Base-by-base conservation (phyloP, 2,329 filamentous ascomycete genomes). In the Coniochaeta sp. region DNA sequence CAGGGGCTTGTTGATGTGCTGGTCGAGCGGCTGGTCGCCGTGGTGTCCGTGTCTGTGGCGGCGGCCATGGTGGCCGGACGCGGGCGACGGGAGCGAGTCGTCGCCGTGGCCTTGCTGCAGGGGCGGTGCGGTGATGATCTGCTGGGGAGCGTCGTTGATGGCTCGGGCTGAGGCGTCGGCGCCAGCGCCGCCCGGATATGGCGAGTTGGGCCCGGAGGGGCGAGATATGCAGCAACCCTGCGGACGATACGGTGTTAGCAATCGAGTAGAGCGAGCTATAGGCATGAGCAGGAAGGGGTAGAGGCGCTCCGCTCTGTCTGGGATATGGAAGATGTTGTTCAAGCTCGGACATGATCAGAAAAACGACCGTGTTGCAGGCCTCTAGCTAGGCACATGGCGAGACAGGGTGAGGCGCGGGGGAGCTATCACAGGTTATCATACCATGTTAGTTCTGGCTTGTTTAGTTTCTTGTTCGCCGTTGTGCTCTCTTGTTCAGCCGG, bases 1-100 rank as follows among this genome's bases (percentile, higher is more conserved):
- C 42, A 93, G 76, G 1, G 89, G 88, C 65, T 84, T 83, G 68
- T 91, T 89, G 69, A 89, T 88, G 69, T 89, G 88, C 67, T 89
- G 81, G 55, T 79, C 78, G 6, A 87, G 77, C 2, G 81, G 78
- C 26, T 72, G 72, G 55, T 80, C 78, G 70, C 55, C 75, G 50
- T 71, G 75, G 56, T 70, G 64, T n/a, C 38, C 3, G 60, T 62
- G n/a, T n/a, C n/a, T n/a, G n/a, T n/a, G n/a, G n/a, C n/a, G 61
- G 56, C 63, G 62, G 62, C 62, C 62, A 17, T 47, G 58, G 59
- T 14, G 38, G 34, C 24, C 47, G 63, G 4, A 64, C 60, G 54
- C 60, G 54, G 58, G 68, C 60, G 63, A 69, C 60, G 50, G 66
- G 44, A 59, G 60, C 16, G 62, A 59, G 44, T 64, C 67, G 59